Conservation (phyloP, 352 stramenopile species). For the Phytophthora pisi region DNA sequence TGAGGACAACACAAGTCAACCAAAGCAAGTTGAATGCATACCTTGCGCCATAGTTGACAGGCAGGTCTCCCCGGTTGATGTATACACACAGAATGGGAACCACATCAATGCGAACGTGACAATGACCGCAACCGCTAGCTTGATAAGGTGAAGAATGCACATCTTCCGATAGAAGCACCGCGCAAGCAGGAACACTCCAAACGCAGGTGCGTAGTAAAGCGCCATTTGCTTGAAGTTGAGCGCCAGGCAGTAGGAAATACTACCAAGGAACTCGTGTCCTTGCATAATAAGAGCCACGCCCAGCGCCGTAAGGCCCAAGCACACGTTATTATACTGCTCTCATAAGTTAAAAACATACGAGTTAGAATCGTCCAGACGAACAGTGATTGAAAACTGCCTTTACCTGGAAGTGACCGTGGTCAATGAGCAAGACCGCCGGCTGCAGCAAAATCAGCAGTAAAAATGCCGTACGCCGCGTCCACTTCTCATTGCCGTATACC, state of each 20-base stretch:
- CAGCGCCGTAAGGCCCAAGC: slow-evolving; percentile 91
- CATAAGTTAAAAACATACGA: not conserved
- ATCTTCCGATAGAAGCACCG: slow-evolving; percentile 76
- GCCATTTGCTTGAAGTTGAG: slow-evolving; percentile 99
- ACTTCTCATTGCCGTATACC: slow-evolving; percentile 57
- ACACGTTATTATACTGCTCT: slow-evolving; percentile 96
- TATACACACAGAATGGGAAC: slow-evolving; percentile 87
- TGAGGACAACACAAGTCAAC: not conserved
- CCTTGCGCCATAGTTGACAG: slow-evolving; percentile 72
- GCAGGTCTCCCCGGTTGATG: slow-evolving; percentile 50
- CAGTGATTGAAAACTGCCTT: not conserved
- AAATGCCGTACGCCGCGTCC: slow-evolving; percentile 67
- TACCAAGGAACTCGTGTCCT: slow-evolving; percentile 82
- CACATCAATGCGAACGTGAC: slow-evolving; percentile 91
- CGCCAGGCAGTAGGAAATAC: slow-evolving; percentile 91
- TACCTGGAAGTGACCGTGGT: slow-evolving; percentile 99
- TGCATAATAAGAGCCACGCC: slow-evolving; percentile 72
- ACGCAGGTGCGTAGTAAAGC: slow-evolving; percentile 96
- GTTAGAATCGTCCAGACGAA: not conserved
- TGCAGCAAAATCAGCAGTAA: slow-evolving; percentile 79
- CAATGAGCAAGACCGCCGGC: slow-evolving; percentile 94
- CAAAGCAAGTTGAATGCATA: slow-evolving; percentile 12
- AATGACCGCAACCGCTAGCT: slow-evolving; percentile 89
- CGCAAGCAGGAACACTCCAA: slow-evolving; percentile 94
- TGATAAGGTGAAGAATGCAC: slow-evolving; percentile 61